Evolutionary conservation across 768 basidiomycete species (phyloP).

Genomic region (Lentinula sp.): DNA sequence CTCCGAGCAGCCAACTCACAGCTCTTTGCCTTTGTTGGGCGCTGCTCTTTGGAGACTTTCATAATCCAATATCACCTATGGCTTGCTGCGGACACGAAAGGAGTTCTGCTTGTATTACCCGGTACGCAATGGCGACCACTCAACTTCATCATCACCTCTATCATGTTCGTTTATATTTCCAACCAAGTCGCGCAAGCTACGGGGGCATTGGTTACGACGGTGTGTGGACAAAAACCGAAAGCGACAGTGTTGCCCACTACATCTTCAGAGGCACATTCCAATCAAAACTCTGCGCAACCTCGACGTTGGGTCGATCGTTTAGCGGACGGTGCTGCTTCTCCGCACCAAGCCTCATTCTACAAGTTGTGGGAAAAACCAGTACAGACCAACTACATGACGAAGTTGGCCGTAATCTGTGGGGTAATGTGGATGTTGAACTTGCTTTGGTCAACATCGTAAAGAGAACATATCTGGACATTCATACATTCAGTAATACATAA

Average conservation of each 20-base stretch:
- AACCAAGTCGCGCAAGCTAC: slow-evolving; percentile 75
- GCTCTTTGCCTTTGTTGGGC: slow-evolving; percentile 76
- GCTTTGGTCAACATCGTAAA: slow-evolving; percentile 40
- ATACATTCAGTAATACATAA: neutral
- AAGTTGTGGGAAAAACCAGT: slow-evolving; percentile 22
- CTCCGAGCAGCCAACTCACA: slow-evolving; percentile 66
- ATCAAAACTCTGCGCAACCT: slow-evolving; percentile 10
- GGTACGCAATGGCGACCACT: slow-evolving; percentile 66
- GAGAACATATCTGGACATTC: neutral
- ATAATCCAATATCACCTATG: slow-evolving; percentile 87
- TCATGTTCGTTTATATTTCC: slow-evolving; percentile 77
- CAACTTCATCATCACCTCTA: slow-evolving; percentile 71
- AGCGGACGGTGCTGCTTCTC: slow-evolving; percentile 18
- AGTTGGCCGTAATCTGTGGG: slow-evolving; percentile 29
- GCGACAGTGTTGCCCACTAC: neutral
- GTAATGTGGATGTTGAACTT: slow-evolving; percentile 64
- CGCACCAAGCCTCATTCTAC: neutral
- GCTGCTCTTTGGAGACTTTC: slow-evolving; percentile 87
- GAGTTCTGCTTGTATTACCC: slow-evolving; percentile 73
- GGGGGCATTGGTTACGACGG: slow-evolving; percentile 56
- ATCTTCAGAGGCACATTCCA: neutral
- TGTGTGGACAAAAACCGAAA: slow-evolving; percentile 32
- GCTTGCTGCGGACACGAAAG: slow-evolving; percentile 81
- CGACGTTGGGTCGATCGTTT: slow-evolving; percentile 36
- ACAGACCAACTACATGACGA: slow-evolving; percentile 29